A percentile compares a stretch with the other conserved stretches of the same genome.
Conservation (phyloP, 78 protist species). For the Dictyostelium citrinum region DNA sequence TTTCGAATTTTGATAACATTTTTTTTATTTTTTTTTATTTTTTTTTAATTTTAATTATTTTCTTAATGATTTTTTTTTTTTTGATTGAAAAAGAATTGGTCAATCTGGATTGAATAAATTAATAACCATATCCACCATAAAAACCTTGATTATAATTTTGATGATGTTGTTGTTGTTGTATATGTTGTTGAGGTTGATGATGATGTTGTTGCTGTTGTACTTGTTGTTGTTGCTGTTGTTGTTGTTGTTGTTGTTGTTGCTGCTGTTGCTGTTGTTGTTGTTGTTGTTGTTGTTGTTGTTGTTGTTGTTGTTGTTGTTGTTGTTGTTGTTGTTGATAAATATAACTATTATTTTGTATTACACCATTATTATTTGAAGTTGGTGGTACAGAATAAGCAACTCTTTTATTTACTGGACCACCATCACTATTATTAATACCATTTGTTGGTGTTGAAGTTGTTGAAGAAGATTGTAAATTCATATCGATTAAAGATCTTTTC, state of each 20-base stretch:
- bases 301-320: neutral
- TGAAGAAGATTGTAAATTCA: neutral
- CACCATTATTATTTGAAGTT: neutral
- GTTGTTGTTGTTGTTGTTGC: neutral
- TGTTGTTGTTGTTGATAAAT: neutral
- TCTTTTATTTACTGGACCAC: neutral
- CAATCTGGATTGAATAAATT: too few relatives aligned
- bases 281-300: neutral
- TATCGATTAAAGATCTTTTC: neutral
- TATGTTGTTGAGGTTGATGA: neutral
- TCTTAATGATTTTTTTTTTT: too few relatives aligned
- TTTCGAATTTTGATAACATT: too few relatives aligned
- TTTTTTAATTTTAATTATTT: too few relatives aligned
- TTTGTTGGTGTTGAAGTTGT: neutral
- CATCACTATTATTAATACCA: neutral
- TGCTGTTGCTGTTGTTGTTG: neutral
- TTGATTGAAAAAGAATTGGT: too few relatives aligned
- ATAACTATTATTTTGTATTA: neutral
- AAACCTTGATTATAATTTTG: neutral
- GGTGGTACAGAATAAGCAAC: neutral
- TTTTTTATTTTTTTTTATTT: too few relatives aligned
- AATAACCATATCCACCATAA: neutral
- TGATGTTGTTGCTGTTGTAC: neutral
- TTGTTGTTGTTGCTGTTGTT: neutral
- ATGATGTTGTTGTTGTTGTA: neutral